Evolutionary conservation across 2,329 filamentous ascomycete species (phyloP).

Genomic region (Claviceps fusiformis): DNA sequence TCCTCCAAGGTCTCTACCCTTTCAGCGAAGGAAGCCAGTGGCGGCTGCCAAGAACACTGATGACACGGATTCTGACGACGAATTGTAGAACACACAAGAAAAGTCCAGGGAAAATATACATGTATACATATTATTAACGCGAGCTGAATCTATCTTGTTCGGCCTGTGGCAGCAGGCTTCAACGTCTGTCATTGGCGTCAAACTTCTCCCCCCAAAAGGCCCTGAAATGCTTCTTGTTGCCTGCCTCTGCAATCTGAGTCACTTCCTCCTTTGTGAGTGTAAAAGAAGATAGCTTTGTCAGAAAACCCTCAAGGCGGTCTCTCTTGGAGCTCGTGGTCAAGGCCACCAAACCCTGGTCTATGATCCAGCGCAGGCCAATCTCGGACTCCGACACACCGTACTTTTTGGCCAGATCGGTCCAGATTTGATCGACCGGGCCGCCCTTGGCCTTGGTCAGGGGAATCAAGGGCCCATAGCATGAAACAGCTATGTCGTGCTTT

Average conservation of each 20-base stretch:
- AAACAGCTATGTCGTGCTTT: conserved; percentile 41
- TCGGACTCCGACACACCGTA: conserved; percentile 44
- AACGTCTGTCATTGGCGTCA: conserved; percentile 32
- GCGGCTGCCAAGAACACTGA: conserved; percentile 31
- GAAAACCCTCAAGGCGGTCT: conserved; percentile 41
- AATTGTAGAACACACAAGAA: conserved; percentile 23
- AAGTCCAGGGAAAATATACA: no score
- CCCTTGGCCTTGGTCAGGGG: conserved; percentile 31
- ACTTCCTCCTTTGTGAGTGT: conserved; percentile 48
- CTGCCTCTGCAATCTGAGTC: conserved; percentile 38
- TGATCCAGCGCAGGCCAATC: conserved; percentile 43
- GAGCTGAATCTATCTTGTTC: not conserved
- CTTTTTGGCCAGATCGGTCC: conserved; percentile 38
- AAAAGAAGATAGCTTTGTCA: conserved; percentile 36
- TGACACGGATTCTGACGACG: conserved; percentile 44
- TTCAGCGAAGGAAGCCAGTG: conserved; percentile 21
- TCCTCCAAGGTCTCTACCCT: conserved; percentile 29
- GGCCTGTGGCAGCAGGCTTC: not conserved
- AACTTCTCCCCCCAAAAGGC: conserved; percentile 45
- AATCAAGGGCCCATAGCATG: conserved; percentile 43
- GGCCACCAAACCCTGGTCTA: conserved; percentile 45
- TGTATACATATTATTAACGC: not conserved
- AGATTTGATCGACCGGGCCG: conserved; percentile 40
- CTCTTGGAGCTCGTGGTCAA: conserved; percentile 48
- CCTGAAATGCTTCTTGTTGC: conserved; percentile 47